These are phyloP conservation scores for Pythium angustatum DNA, from an alignment of 352 stramenopile genomes.

Conservation along the genomic window DNA sequence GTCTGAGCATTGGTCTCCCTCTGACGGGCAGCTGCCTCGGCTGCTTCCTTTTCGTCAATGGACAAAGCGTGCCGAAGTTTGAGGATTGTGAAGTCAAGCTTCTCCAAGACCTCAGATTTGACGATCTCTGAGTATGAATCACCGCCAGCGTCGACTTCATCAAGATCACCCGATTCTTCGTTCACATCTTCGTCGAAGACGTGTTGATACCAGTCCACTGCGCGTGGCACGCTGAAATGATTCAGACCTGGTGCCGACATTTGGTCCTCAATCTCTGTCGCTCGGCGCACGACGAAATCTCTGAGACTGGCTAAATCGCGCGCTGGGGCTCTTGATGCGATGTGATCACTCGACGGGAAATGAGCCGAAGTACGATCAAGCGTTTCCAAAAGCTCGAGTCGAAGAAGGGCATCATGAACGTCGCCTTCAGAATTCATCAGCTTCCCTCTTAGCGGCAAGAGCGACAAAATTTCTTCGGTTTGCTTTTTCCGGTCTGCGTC, in stretches of 20 bases:
- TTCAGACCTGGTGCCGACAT: not conserved
- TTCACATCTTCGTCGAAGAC: slow-evolving; percentile 28
- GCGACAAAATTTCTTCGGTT: slow-evolving; percentile 45
- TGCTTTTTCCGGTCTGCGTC: slow-evolving; percentile 35
- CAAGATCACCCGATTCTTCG: not conserved
- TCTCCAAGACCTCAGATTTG: slow-evolving; percentile 48
- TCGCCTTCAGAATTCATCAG: slow-evolving; percentile 44
- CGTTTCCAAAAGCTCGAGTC: slow-evolving; percentile 39
- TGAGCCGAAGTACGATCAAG: not conserved
- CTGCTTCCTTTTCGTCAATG: slow-evolving; percentile 52
- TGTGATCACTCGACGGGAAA: not conserved
- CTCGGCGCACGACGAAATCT: slow-evolving; percentile 26
- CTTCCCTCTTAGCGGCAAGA: slow-evolving; percentile 48
- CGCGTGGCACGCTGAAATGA: not conserved
- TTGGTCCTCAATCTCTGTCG: slow-evolving; percentile 40
- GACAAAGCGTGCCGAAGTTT: slow-evolving; percentile 55
- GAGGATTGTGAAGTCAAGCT: slow-evolving; percentile 66
- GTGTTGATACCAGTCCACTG: slow-evolving; percentile 31
- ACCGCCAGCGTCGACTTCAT: not conserved
- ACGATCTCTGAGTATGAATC: slow-evolving; percentile 41
- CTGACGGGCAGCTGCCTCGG: slow-evolving; percentile 27
- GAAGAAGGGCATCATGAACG: slow-evolving; percentile 43
- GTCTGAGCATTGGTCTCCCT: slow-evolving; percentile 7
- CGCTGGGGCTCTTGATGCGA: not conserved
- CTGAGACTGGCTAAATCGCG: slow-evolving; percentile 29